These are phyloP conservation scores for Solanum arcanum DNA, from an alignment of 257 asterid species.

Conservation along the genomic window DNA sequence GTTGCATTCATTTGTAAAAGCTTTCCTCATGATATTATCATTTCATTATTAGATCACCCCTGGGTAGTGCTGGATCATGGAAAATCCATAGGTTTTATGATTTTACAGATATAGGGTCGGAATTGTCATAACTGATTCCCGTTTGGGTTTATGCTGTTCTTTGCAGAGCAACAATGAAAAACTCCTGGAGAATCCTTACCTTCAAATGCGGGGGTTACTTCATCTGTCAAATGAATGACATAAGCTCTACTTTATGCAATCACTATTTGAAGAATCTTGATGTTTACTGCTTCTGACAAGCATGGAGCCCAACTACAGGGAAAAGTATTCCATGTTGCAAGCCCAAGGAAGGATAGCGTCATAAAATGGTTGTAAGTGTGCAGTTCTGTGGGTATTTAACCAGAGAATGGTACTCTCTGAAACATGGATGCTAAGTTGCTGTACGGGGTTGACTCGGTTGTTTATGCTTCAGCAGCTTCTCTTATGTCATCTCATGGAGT, in stretches of 20 bases:
- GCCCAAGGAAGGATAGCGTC: neutral
- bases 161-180: conserved; percentile 99
- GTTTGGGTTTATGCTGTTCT: conserved; percentile 14
- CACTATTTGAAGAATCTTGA: neutral
- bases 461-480: conserved; percentile 8
- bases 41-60: neutral
- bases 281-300: neutral
- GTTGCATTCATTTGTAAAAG: neutral
- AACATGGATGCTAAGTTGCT: neutral
- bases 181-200: conserved; percentile 97
- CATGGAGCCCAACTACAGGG: neutral
- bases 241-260: conserved; percentile 10
- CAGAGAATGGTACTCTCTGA: conserved; percentile 9
- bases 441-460: neutral
- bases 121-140: conserved; percentile 1
- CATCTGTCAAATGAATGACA: conserved; percentile 64
- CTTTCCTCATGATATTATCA: neutral
- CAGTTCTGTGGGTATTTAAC: conserved; percentile 6
- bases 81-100: neutral
- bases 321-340: neutral
- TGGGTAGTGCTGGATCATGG: neutral
- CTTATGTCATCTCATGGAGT: neutral
- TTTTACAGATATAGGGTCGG: neutral
- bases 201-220: conserved; percentile 95
- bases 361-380: neutral